These are phyloP conservation scores for Hemisphaericaspora xylanilytica DNA, from an alignment of 1,139 yeast genomes.

Conservation along the genomic window DNA sequence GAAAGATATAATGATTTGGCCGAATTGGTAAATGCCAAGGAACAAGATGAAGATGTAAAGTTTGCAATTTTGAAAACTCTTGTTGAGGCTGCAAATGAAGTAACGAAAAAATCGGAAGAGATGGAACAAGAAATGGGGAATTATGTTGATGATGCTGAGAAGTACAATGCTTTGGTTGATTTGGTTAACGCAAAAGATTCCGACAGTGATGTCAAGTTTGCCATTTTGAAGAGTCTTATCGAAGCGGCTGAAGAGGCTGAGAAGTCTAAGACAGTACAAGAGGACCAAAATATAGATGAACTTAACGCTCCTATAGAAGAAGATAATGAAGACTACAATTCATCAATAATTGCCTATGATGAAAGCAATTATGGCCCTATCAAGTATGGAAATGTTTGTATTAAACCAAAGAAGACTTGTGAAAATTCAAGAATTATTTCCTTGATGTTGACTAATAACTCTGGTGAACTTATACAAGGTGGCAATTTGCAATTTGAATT, in stretches of 20 bases:
- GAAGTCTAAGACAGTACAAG: not conserved
- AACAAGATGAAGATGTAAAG: constrained; percentile 21
- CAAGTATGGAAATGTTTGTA: constrained; percentile 10
- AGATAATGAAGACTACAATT: constrained; percentile 2
- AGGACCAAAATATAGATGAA: constrained; percentile 2
- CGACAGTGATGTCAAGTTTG: constrained; percentile 23
- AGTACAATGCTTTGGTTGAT: constrained; percentile 23
- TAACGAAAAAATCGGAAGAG: constrained; percentile 10
- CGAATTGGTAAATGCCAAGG: constrained; percentile 11
- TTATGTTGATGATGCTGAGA: constrained; percentile 24
- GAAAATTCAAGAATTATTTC: constrained; percentile 26
- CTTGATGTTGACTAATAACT: constrained; percentile 27
- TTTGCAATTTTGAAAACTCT: constrained; percentile 23
- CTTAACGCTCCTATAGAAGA: not conserved
- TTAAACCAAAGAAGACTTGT: constrained; percentile 20
- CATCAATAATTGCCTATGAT: not conserved
- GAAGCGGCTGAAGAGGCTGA: constrained; percentile 2
- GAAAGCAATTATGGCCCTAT: not conserved
- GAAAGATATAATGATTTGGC: constrained; percentile 26
- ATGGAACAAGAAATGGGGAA: constrained; percentile 24
- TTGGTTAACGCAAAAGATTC: constrained; percentile 11
- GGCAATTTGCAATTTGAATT: constrained; percentile 32
- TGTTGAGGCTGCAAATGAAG: constrained; percentile 13
- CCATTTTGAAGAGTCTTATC: constrained; percentile 15
- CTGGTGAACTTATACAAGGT: constrained; percentile 25